Percentiles rank a stretch among this genome's conserved stretches.
phyloP scores from a whole-genome alignment of 2,329 filamentous ascomycete species.

The Sclerotinia minor region DNA sequence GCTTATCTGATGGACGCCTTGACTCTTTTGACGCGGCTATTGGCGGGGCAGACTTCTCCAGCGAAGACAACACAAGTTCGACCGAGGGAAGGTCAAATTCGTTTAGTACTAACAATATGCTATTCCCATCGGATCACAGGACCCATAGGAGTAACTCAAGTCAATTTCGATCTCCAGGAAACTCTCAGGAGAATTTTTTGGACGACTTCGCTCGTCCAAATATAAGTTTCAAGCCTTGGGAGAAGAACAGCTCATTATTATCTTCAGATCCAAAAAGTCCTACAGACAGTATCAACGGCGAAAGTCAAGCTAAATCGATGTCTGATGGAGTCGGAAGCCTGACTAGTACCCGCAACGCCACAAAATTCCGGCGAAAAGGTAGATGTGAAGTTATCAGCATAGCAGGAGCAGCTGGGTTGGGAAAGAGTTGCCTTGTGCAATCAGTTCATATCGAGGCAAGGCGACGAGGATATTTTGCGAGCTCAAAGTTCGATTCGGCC shows the following conservation, averaged over 20 bases:
- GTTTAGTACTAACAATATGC: conserved; percentile 22
- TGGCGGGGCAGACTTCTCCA: conserved; percentile 54
- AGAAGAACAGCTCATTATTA: conserved; percentile 34
- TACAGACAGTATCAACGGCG: conserved; percentile 30
- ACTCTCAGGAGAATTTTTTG: conserved; percentile 34
- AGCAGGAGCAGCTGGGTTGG: conserved; percentile 62
- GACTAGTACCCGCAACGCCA: conserved; percentile 34
- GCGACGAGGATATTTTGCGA: conserved; percentile 63
- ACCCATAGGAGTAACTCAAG: conserved; percentile 27
- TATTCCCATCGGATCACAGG: conserved; percentile 24
- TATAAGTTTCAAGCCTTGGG: conserved; percentile 34
- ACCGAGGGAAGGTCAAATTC: conserved; percentile 47
- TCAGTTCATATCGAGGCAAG: conserved; percentile 62
- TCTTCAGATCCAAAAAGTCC: conserved; percentile 33
- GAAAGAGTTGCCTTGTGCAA: conserved; percentile 65
- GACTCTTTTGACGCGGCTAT: conserved; percentile 42
- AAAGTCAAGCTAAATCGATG: conserved; percentile 26
- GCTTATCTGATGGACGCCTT: conserved; percentile 47
- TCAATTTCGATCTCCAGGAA: conserved; percentile 29
- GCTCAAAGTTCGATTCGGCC: conserved; percentile 65
- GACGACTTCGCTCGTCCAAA: conserved; percentile 31
- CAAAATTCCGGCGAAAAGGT: conserved; percentile 59
- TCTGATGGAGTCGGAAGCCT: conserved; percentile 40
- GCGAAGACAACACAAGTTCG: conserved; percentile 59
- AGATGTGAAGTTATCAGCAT: conserved; percentile 65